Base-by-base conservation (phyloP, 192 early-diverging fungal species). In the Backusella tuberculispora region DNA sequence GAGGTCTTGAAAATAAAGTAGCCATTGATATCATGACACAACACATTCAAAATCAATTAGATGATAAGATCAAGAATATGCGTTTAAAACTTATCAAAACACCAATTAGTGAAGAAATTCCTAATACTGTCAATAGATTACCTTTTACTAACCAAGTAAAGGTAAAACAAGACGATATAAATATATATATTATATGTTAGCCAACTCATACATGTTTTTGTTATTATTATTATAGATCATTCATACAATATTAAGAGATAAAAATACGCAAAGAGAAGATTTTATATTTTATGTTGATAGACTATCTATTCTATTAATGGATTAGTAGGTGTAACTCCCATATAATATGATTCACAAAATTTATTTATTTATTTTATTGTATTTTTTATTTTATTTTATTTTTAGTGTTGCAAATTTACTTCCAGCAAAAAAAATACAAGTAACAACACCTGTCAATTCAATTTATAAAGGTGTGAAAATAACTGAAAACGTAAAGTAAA, bases 271-370 rank as follows among this genome's bases (percentile, higher is more conserved):
- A 19, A 88, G 94, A 64, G 88, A 91, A 69, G 94, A 98, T 76
- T 96, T 98, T 84, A 90, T 96, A 50, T 98, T 96, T 75, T 95
- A 95, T 79, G 88, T 95, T 12, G 95, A 98, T 76, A 89, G 97
- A 19, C 84, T 98, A 24, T 93, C 93, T 24, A 87, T 92, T 15
- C 80, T 97, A 71, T 88, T 96, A 45, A 92, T 96, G 47, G 97
- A 98, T 82, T 74, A 88, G 91, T 92, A 89, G 37, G 15, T 29
- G 21, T 69, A 1, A n/a, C 45, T n/a, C 9, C 6, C 0, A 66
- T 9, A n/a, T 56, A 17, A 60, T 0, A 65, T 41, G 5, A 17
- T 60, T 19, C 50, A 3, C 66, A 37, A 17, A 45, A 65, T 53
- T 5, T 1, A 45, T 63, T n/a, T n/a, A 47, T 43, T n/a, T 13